Conservation (phyloP, 73 alveolate genomes). For the Breviolum minutum region DNA sequence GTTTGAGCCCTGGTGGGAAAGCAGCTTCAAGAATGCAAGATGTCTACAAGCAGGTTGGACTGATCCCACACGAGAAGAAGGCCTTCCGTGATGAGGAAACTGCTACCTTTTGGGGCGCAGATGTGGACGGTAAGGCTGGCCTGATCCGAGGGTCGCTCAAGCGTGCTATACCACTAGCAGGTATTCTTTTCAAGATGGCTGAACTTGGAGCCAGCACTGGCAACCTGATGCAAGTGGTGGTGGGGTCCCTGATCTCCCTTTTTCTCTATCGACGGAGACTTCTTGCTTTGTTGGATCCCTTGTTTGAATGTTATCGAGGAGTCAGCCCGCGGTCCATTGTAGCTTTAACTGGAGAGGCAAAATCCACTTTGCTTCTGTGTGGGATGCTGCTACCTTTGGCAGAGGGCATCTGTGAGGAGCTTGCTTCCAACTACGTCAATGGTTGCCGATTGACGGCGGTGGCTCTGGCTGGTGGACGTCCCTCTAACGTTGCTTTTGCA, state of each 20-base stretch:
- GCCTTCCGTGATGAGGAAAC: not conserved
- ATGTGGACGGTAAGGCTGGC: conserved; percentile 9
- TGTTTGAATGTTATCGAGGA: not conserved
- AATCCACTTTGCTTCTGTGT: not conserved
- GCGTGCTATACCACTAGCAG: not conserved
- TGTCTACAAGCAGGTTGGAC: not conserved
- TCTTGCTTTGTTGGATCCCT: not conserved
- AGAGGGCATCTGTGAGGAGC: too few species aligned
- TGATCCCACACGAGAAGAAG: not conserved
- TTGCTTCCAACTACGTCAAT: too few species aligned
- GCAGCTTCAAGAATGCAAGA: too few species aligned
- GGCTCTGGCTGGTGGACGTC: too few species aligned
- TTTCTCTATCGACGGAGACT: conserved; percentile 1
- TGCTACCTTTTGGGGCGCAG: not conserved
- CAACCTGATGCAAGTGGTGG: not conserved
- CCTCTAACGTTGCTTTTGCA: too few species aligned
- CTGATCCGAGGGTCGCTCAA: not conserved
- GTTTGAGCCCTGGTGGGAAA: not conserved
- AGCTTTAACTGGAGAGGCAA: not conserved
- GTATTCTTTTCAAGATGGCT: not conserved
- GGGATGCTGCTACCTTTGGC: not conserved
- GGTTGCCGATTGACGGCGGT: too few species aligned
- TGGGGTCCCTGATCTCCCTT: conserved; percentile 6
- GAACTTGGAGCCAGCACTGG: not conserved
- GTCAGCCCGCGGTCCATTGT: not conserved